Percentiles rank a stretch among this genome's conserved stretches.
phyloP scores from a whole-genome alignment of 2,329 filamentous ascomycete species.

The Venturia aucupariae region DNA sequence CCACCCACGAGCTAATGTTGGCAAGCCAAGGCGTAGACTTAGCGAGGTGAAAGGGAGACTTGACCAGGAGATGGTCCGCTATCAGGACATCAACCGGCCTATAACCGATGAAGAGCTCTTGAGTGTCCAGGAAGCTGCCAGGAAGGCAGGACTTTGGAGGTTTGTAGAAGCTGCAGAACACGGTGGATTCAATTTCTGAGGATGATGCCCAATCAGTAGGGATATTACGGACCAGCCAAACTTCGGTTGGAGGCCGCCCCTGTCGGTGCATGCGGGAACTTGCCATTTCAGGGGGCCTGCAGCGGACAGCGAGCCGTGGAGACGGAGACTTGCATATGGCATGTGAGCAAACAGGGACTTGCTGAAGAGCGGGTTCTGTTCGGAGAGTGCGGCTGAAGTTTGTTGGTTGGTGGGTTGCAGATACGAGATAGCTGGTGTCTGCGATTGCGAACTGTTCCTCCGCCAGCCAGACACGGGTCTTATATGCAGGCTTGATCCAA shows the following conservation, averaged over 20 bases:
- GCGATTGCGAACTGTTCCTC: neutral
- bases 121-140: conserved; percentile 56
- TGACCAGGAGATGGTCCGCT: conserved; percentile 45
- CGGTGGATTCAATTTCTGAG: conserved; percentile 36
- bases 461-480: neutral
- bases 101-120: conserved; percentile 57
- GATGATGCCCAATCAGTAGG: too few species aligned
- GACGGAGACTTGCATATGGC: neutral
- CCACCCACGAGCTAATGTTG: conserved; percentile 69
- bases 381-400: too few species aligned
- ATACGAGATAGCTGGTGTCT: neutral
- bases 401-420: neutral
- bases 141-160: conserved; percentile 65
- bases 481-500: neutral
- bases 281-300: neutral
- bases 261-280: neutral
- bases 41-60: conserved; percentile 23
- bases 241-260: neutral
- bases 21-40: conserved; percentile 46
- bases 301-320: neutral
- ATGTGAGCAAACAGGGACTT: neutral
- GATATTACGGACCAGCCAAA: neutral
- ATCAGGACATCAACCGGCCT: conserved; percentile 69
- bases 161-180: conserved; percentile 59
- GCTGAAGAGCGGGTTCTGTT: too few species aligned